These are phyloP conservation scores for Boletus edulis DNA, from an alignment of 768 basidiomycete genomes.

Conservation along the genomic window DNA sequence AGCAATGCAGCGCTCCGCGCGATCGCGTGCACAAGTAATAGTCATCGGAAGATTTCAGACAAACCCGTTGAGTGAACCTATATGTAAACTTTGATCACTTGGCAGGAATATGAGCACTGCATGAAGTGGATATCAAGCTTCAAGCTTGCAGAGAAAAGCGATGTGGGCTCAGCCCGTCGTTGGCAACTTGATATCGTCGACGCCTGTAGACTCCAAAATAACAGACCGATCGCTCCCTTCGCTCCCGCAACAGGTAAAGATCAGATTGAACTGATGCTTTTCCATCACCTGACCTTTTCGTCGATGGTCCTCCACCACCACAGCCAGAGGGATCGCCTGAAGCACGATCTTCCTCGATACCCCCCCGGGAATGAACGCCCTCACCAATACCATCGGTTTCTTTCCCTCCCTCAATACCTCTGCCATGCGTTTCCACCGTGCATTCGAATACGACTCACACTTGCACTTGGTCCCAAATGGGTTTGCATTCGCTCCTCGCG, in stretches of 20 bases:
- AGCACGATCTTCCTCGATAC: constrained; percentile 27
- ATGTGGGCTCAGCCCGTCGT: too few relatives aligned
- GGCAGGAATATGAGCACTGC: too few relatives aligned
- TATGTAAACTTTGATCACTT: too few relatives aligned
- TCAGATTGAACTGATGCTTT: constrained; percentile 19
- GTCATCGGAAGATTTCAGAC: too few relatives aligned
- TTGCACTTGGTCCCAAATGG: constrained; percentile 25
- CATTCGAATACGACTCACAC: constrained; percentile 22
- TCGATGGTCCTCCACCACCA: constrained; percentile 1
- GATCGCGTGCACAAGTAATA: too few relatives aligned
- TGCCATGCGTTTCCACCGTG: constrained; percentile 23
- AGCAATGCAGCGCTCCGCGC: too few relatives aligned
- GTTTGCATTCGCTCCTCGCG: constrained; percentile 17
- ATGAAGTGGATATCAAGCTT: too few relatives aligned
- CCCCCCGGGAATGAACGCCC: constrained; percentile 29
- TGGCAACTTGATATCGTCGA: too few relatives aligned
- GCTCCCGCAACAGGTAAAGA: constrained; percentile 24
- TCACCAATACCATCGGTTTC: constrained; percentile 20
- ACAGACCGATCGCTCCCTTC: neutral
- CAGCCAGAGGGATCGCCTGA: constrained; percentile 23
- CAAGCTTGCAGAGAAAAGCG: too few relatives aligned
- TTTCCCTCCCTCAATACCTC: constrained; percentile 14
- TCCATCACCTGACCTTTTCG: constrained; percentile 2
- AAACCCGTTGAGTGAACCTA: too few relatives aligned
- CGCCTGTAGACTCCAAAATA: too few relatives aligned